Base-by-base conservation (phyloP, 169 alveolate genomes). In the Plasmodium reichenowi region DNA sequence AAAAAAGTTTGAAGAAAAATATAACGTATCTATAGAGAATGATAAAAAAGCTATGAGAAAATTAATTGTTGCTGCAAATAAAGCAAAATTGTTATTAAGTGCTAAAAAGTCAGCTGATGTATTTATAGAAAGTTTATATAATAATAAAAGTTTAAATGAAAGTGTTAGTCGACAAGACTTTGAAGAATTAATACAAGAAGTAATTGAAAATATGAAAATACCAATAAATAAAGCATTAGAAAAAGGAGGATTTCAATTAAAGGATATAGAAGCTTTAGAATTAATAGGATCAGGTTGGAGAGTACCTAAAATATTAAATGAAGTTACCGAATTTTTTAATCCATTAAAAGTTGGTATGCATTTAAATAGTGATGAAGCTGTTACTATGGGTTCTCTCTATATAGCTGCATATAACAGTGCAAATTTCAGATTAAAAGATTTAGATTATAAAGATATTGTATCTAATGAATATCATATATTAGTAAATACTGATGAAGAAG, bases 271-370 rank as follows among this genome's bases (percentile, higher is more conserved):
- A 74, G 93, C 94, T n/a, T 93, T 94, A 62, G 96, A 94, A 74
- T 74, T 94, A 59, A 89, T 94, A 43, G 96, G 96, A 24, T 91
- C 95, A 9, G 88, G 94, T 32, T 94, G 95, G 95, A 74, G 96
- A 71, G 93, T 94, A 20, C 96, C 96, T 17, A 88, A 87, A 48
- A 91, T 94, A 8, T 66, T 90, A 85, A 86, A 72, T 47, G 93
- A 94, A 70, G 74, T 94, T 13, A 62, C 92, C 38, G 90, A 89
- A 15, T 72, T 88, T 38, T 74, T 94, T 72, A 45, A 75, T 48
- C 96, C 96, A 15, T 93, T 88, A 59, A 76, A 52, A 71, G 91
- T 94, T 15, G 96, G 95, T 24, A 91, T 94, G 93, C 96, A 94
- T 74, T 88, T 94, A 24, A 94, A 94, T 64, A 94, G 95, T 48